Conservation (phyloP, 2,329 filamentous ascomycete species). For the Colletotrichum gloeosporioides region DNA sequence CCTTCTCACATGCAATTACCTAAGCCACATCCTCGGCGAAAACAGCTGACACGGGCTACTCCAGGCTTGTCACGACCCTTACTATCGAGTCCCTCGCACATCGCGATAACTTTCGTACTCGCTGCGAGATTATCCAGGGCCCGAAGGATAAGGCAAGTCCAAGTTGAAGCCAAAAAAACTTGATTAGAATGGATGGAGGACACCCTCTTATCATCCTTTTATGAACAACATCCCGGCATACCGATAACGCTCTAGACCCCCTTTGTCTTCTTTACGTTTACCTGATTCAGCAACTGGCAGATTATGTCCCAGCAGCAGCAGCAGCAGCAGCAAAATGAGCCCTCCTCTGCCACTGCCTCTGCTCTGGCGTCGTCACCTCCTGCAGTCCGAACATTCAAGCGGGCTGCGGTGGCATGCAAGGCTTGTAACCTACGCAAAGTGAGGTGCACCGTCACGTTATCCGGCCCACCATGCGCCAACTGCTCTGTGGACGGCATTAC, state of each 20-base stretch:
- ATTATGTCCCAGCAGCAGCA: not conserved
- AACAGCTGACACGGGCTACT: not conserved
- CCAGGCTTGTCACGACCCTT: not conserved
- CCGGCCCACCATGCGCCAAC: constrained; percentile 27
- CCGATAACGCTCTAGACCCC: not conserved
- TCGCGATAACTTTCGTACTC: not conserved
- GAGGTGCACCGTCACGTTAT: constrained; percentile 26
- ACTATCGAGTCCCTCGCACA: not conserved
- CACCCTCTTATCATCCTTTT: not conserved
- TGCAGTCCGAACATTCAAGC: not conserved
- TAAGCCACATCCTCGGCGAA: constrained; percentile 13
- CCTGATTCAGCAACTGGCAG: not conserved
- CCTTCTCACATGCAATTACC: constrained; percentile 18
- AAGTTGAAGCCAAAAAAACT: not conserved
- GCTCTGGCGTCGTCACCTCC: not conserved
- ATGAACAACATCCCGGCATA: not conserved
- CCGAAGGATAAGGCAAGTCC: not conserved
- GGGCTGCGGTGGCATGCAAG: constrained; percentile 24
- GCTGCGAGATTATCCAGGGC: not conserved
- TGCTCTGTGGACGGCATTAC: constrained; percentile 24
- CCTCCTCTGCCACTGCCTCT: not conserved
- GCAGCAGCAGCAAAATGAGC: not conserved
- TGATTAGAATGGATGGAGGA: not conserved
- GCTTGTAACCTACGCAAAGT: constrained; percentile 28
- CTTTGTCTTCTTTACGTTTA: not conserved